A percentile compares a stretch with the other conserved stretches of the same genome.
These are phyloP conservation scores for Rhodotorula sp. DNA, from an alignment of 1,284 basidiomycete genomes.

Conservation along the genomic window DNA sequence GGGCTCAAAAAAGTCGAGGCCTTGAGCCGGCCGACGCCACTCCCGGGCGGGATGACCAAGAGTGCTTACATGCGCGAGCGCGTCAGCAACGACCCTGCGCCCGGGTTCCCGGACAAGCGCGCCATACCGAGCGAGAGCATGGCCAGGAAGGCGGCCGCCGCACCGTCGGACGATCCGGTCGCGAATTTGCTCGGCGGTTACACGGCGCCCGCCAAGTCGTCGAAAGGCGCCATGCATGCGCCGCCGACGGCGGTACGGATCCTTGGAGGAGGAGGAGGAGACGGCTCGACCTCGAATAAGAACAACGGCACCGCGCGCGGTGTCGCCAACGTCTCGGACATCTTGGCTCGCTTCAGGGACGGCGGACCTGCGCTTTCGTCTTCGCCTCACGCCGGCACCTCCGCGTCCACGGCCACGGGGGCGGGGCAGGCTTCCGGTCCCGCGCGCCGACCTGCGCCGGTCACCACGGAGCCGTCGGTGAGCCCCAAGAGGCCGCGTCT, in stretches of 20 bases:
- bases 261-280: conserved; percentile 6
- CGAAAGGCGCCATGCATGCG: conserved; percentile 32
- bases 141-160: neutral
- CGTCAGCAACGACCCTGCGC: conserved; percentile 11
- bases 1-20: neutral
- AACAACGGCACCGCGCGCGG: neutral
- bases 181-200: conserved; percentile 23
- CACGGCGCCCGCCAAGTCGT: conserved; percentile 8
- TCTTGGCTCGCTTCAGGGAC: neutral
- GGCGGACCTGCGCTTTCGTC: neutral
- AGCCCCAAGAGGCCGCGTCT: neutral
- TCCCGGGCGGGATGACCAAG: conserved; percentile 25
- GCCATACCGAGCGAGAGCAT: too few species aligned
- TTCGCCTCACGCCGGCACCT: neutral
- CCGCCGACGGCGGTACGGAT: conserved; percentile 22
- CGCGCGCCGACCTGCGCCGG: neutral
- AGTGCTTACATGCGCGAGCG: conserved; percentile 31
- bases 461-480: neutral
- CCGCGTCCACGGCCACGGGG: neutral
- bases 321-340: neutral
- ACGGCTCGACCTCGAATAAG: neutral
- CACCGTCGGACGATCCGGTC: conserved; percentile 6
- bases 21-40: neutral
- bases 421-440: neutral
- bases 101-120: conserved; percentile 26